phyloP scores from a whole-genome alignment of 805 yeast genomes.

The Cyberlindnera americana region DNA sequence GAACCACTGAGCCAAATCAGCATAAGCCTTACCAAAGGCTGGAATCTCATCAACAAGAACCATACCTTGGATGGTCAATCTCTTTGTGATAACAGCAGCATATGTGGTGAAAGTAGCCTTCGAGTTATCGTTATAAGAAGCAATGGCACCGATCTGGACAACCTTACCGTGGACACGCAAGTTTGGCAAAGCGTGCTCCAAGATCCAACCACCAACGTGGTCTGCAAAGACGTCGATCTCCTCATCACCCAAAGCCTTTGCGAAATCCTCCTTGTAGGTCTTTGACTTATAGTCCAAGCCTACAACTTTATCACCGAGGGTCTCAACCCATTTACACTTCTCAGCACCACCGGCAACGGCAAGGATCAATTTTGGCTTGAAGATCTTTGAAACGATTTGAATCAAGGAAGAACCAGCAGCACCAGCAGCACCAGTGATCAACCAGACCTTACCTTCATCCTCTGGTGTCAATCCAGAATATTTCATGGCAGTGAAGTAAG shows the following conservation, averaged over 20 bases:
- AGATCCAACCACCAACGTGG: constrained; percentile 60
- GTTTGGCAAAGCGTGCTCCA: constrained; percentile 39
- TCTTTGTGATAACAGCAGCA: constrained; percentile 42
- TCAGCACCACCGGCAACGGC: constrained; percentile 61
- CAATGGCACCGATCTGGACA: constrained; percentile 61
- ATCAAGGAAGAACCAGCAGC: constrained; percentile 65
- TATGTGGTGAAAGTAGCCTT: constrained; percentile 37
- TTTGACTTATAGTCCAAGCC: constrained; percentile 51
- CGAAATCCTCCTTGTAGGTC: constrained; percentile 34
- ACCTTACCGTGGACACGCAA: constrained; percentile 41
- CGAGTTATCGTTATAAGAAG: constrained; percentile 46
- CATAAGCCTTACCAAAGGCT: constrained; percentile 37
- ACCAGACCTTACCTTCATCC: constrained; percentile 40
- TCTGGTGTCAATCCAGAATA: constrained; percentile 45
- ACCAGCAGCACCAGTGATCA: constrained; percentile 67
- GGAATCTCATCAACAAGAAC: constrained; percentile 42
- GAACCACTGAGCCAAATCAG: constrained; percentile 35
- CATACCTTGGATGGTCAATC: constrained; percentile 52
- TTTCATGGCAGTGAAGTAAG: constrained; percentile 50
- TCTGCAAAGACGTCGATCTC: constrained; percentile 54
- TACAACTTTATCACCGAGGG: constrained; percentile 50
- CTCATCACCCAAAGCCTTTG: constrained; percentile 42
- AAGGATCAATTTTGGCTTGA: constrained; percentile 52
- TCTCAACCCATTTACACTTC: constrained; percentile 50
- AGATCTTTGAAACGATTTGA: constrained; percentile 51